Conservation (phyloP, 1,284 basidiomycete genomes). For the Moniliella sp. region DNA sequence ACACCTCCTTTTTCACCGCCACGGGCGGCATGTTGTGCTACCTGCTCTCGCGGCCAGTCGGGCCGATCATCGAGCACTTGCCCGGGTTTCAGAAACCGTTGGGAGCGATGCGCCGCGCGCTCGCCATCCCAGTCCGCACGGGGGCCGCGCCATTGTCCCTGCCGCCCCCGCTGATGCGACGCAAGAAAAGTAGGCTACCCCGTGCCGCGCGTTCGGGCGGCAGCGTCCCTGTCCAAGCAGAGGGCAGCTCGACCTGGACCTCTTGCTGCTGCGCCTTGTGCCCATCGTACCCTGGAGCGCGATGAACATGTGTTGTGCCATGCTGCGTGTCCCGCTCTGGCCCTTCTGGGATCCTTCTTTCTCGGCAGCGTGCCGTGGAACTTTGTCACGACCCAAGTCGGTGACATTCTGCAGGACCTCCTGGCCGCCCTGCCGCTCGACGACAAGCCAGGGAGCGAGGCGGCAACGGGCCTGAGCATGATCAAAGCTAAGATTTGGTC, state of each 20-base stretch:
- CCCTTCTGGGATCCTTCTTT: slow-evolving; percentile 23
- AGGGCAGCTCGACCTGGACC: slow-evolving; percentile 17
- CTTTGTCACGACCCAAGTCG: slow-evolving; percentile 27
- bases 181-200: too few relatives aligned
- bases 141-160: too few relatives aligned
- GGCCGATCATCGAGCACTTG: slow-evolving; percentile 13
- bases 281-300: slow-evolving; percentile 29
- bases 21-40: slow-evolving; percentile 28
- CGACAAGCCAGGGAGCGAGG: not conserved
- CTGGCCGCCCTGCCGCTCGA: not conserved
- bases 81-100: slow-evolving; percentile 23
- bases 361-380: slow-evolving; percentile 30
- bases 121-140: too few relatives aligned
- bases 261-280: slow-evolving; percentile 24
- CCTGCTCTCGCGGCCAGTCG: slow-evolving; percentile 17
- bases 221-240: not conserved
- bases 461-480: slow-evolving; percentile 6
- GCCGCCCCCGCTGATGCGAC: too few relatives aligned
- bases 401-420: slow-evolving; percentile 25
- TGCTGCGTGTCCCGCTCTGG: slow-evolving; percentile 23
- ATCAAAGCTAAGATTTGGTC: slow-evolving; percentile 21
- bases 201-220: not conserved
- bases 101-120: slow-evolving; percentile 17
- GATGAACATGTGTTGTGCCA: slow-evolving; percentile 31
- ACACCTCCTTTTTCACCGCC: slow-evolving; percentile 22